phyloP scores from a whole-genome alignment of 192 early-diverging fungal species.

The Paraglomus brasilianum region DNA sequence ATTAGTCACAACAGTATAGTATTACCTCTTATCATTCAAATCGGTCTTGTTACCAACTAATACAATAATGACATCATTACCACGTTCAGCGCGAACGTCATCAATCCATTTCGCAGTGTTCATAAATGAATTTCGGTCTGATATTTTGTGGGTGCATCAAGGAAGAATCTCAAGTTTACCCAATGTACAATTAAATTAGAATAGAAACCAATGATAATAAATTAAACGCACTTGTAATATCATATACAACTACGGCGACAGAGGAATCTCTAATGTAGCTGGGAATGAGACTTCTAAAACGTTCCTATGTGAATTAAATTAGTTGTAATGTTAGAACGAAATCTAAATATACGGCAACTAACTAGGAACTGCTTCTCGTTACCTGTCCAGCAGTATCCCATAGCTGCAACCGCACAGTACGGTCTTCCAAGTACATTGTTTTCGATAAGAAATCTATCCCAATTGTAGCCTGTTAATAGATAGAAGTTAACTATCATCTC shows the following conservation, averaged over 20 bases:
- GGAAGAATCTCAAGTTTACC: not conserved
- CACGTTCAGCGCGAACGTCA: slow-evolving; percentile 97
- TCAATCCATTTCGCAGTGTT: slow-evolving; percentile 99
- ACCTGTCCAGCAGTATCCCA: slow-evolving; percentile 99
- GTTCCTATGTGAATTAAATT: slow-evolving; percentile 60
- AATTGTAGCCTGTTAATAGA: slow-evolving; percentile 81
- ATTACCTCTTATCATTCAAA: slow-evolving; percentile 87
- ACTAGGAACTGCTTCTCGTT: slow-evolving; percentile 1
- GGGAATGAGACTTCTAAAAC: slow-evolving; percentile 96
- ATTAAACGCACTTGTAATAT: slow-evolving; percentile 81
- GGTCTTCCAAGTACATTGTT: slow-evolving; percentile 99
- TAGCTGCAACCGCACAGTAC: slow-evolving; percentile 95
- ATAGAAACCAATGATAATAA: not conserved
- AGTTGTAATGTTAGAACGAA: slow-evolving; percentile 4
- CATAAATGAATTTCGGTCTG: slow-evolving; percentile 93
- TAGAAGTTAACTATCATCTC: not conserved
- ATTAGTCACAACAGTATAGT: not conserved
- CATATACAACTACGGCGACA: slow-evolving; percentile 96
- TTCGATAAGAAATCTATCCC: slow-evolving; percentile 99
- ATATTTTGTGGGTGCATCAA: not conserved
- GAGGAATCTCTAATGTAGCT: slow-evolving; percentile 98
- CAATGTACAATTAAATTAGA: not conserved
- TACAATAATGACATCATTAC: slow-evolving; percentile 97
- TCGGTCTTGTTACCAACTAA: slow-evolving; percentile 99
- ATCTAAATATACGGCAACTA: not conserved